A percentile compares a stretch with the other conserved stretches of the same genome.
These are phyloP conservation scores for Mollisiaceae sp. DNA, from an alignment of 2,329 filamentous ascomycete species.

Conservation along the genomic window DNA sequence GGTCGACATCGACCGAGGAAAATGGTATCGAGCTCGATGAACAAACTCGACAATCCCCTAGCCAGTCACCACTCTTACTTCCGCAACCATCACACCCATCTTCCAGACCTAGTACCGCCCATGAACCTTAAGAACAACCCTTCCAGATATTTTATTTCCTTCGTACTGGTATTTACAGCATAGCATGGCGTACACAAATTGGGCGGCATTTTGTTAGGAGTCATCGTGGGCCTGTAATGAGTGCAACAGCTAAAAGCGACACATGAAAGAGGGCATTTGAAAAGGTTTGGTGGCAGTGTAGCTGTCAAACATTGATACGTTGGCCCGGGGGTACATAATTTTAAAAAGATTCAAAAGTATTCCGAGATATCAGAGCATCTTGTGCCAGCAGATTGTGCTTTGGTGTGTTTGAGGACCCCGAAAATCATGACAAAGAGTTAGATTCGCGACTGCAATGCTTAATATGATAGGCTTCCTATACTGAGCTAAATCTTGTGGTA, in stretches of 20 bases:
- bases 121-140: background rate
- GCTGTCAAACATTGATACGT: background rate
- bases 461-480: background rate
- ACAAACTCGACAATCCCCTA: background rate
- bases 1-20: constrained; percentile 36
- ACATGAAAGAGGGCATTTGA: background rate
- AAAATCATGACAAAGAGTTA: background rate
- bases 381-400: background rate
- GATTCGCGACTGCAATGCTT: background rate
- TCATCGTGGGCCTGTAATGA: background rate
- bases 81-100: background rate
- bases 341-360: background rate
- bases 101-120: background rate
- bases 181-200: background rate
- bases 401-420: background rate
- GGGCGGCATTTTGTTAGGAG: background rate
- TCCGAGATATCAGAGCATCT: background rate
- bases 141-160: background rate
- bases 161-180: constrained; percentile 3
- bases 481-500: background rate
- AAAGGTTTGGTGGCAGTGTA: background rate
- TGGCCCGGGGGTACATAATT: background rate
- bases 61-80: background rate
- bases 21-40: constrained; percentile 33
- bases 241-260: background rate